Conservation (phyloP, 345 rosid species). For the Murraya koenigii region DNA sequence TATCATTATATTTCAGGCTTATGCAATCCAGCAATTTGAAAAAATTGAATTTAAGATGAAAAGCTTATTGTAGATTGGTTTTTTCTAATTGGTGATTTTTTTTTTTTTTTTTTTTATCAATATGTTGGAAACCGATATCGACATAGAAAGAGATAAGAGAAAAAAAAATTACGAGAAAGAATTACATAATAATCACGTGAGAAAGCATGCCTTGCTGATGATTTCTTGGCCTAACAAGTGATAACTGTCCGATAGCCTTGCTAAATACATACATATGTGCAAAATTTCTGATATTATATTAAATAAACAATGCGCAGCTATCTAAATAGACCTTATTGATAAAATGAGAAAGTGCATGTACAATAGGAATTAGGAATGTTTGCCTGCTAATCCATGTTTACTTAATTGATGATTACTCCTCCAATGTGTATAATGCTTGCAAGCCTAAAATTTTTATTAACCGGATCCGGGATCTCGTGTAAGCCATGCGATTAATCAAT, state of each 20-base stretch:
- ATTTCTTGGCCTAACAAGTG: background rate
- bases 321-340: background rate
- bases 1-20: slow-evolving; percentile 43
- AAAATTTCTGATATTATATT: background rate
- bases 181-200: no score
- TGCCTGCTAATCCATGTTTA: background rate
- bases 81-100: no score
- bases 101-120: no score
- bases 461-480: background rate
- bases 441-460: background rate
- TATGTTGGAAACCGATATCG: no score
- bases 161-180: no score
- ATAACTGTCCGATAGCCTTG: background rate
- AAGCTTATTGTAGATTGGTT: no score
- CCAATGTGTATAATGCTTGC: background rate
- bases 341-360: background rate
- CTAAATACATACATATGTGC: background rate
- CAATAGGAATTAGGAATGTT: background rate
- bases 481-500: background rate
- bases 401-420: background rate
- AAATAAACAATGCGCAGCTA: background rate
- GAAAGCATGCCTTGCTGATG: background rate
- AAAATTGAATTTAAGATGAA: no score
- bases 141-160: no score
- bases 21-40: slow-evolving; percentile 60